Base-by-base conservation (phyloP, 75 land plant species). In the Adiantum capillusveneris region DNA sequence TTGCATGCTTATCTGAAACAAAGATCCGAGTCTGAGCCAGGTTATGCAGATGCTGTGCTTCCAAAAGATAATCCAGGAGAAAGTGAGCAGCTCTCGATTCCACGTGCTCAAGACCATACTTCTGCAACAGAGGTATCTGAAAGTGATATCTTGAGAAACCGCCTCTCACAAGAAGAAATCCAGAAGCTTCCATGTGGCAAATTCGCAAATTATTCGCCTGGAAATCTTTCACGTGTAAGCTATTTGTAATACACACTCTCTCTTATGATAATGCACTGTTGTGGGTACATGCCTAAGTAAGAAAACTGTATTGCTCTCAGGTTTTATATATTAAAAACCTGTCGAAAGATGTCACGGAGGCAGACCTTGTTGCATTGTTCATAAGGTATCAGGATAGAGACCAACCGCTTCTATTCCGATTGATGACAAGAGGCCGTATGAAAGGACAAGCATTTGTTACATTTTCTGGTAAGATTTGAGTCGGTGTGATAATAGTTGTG, bases 401-500 rank as follows among this genome's bases (percentile, higher is more conserved):
- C n/a, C 51, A 55, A 30, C 60, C 57, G 42, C 51, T 76, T 29
- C 28, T 59, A 22, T 73, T 73, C 36, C 76, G 76, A 1, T 57
- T 76, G 24, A 72, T 76, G 79, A 75, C 73, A 53, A 65, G 48
- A 43, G 79, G 79, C 29, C 79, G 79, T 43, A 72, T 76, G 79
- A 76, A 73, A 61, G 79, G 79, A 31, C 79, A 76, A 44, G 79
- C 77, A 20, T 76, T 76, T 62, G 64, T 76, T 20, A 76, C 79
- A 20, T 76, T 76, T 44, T 61, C 76, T 29, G 79, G 79, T 76
- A 41, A 20, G 29, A 41, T 24, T 5, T 5, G 9, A 34, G 37
- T 34, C 3, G 9, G 3, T 34, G 7, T 34, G 37, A 34, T 34
- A 3, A 5, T 34, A 30, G 3, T 28, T 55, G 29, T 30, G 57